Base-by-base conservation (phyloP, 2,329 filamentous ascomycete species). In the Talaromyces sp. region DNA sequence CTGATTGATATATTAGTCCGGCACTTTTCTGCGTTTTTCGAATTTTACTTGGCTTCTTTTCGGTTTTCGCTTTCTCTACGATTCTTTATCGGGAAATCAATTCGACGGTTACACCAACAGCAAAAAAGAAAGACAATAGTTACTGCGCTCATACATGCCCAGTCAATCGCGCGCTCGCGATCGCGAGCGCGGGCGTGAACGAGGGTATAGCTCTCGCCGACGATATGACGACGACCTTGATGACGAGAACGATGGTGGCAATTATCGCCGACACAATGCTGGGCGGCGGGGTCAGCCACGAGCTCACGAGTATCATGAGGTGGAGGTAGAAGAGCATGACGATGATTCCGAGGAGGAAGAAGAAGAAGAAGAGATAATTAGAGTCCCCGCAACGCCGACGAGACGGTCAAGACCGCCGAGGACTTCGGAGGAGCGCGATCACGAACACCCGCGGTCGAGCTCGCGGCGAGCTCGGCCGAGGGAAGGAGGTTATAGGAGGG, bases 121-220 rank as follows among this genome's bases (percentile, higher is more conserved):
- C n/a, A n/a, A n/a, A 38, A 38, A 38, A 6, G 4, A 38, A 35
- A 13, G 9, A 31, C 29, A 38, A 38, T 38, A 46, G 43, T 9
- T 9, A 10, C 21, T 46, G 43, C 43, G n/a, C 43, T 46, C 35
- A 62, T 66, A 66, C 63, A 75, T 75, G 72, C 72, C 72, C 59
- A 67, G 66, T 60, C 68, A 72, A 59, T 73, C 71, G 29, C 70
- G 68, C 60, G 73, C 68, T 64, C 71, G 73, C 51, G 72, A 74
- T 63, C 72, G 69, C 57, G 62, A 67, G 58, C 63, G 64, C 60
- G 64, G 67, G 62, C 66, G 59, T 64, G 68, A 66, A 35, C 43
- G 70, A 56, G 66, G 65, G 56, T 68, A 72, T 59, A 70, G 70
- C 41, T 69, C 68, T 61, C 73, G 69, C 63, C 72, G 73, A 64